These are phyloP conservation scores for Eucalyptus erythrocorys DNA, from an alignment of 345 rosid genomes.

Conservation along the genomic window DNA sequence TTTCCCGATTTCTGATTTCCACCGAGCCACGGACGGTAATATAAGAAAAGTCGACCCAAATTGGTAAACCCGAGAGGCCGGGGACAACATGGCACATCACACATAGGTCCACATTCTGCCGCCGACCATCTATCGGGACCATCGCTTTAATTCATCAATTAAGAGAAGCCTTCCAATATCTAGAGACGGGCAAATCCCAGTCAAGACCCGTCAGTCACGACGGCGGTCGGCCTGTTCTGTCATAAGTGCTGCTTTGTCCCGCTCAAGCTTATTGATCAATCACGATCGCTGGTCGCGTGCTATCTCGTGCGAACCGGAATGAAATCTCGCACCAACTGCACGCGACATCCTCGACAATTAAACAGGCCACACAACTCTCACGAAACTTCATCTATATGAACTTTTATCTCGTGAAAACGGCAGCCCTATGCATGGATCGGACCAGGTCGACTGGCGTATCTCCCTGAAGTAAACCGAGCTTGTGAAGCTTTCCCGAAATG, in stretches of 20 bases:
- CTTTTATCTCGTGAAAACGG: background rate
- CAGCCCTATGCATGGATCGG: background rate
- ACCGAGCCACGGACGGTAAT: background rate
- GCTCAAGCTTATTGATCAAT: background rate
- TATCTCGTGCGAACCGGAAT: background rate
- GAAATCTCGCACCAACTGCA: background rate
- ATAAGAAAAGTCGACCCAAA: too few relatives aligned
- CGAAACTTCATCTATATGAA: background rate
- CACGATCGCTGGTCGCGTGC: background rate
- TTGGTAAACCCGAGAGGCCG: background rate
- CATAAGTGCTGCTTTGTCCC: background rate
- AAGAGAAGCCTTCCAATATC: background rate
- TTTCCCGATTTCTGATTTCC: background rate
- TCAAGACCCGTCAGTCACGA: background rate
- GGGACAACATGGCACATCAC: background rate
- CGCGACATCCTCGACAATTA: background rate
- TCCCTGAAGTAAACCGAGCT: background rate
- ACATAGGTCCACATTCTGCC: too few relatives aligned
- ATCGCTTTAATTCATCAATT: background rate
- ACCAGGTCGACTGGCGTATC: background rate
- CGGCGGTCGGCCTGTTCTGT: background rate
- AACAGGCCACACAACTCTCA: background rate
- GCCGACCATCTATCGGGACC: too few relatives aligned
- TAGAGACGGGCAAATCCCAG: background rate
- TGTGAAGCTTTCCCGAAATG: background rate